phyloP scores from a whole-genome alignment of 2,329 filamentous ascomycete genomes.

The Tolypocladium tropicale region DNA sequence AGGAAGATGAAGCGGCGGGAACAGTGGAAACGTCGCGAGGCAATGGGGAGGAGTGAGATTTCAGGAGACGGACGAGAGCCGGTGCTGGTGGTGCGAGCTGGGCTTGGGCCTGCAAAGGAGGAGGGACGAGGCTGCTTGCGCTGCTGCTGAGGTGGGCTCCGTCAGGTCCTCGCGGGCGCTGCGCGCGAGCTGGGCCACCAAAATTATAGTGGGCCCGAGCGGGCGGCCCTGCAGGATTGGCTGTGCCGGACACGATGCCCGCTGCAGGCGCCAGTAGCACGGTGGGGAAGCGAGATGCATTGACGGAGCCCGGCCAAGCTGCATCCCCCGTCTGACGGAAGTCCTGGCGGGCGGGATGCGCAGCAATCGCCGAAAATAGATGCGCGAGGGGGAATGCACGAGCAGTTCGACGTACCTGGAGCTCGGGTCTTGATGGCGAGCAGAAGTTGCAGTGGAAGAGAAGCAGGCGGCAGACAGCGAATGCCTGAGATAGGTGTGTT shows the following conservation, averaged over 20 bases:
- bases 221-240: conserved; percentile 4
- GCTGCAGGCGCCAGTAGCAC: conserved; percentile 3
- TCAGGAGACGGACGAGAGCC: conserved; percentile 11
- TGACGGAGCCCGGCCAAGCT: background rate
- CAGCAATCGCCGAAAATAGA: background rate
- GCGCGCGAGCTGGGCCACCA: conserved; percentile 6
- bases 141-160: background rate
- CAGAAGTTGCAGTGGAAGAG: background rate
- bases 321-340: conserved; percentile 6
- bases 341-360: background rate
- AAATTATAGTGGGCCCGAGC: conserved; percentile 11
- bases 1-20: conserved; percentile 4
- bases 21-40: conserved; percentile 5
- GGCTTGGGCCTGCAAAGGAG: background rate
- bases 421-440: background rate
- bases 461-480: background rate
- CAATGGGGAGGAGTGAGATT: conserved; percentile 11
- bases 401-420: background rate
- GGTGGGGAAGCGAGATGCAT: conserved; percentile 1
- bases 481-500: background rate
- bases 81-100: conserved; percentile 7
- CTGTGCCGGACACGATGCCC: conserved; percentile 1
- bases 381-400: too few species aligned
- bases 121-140: background rate
- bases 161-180: conserved; percentile 4